These are phyloP conservation scores for Pichia kluyveri DNA, from an alignment of 805 yeast genomes.

Conservation along the genomic window DNA sequence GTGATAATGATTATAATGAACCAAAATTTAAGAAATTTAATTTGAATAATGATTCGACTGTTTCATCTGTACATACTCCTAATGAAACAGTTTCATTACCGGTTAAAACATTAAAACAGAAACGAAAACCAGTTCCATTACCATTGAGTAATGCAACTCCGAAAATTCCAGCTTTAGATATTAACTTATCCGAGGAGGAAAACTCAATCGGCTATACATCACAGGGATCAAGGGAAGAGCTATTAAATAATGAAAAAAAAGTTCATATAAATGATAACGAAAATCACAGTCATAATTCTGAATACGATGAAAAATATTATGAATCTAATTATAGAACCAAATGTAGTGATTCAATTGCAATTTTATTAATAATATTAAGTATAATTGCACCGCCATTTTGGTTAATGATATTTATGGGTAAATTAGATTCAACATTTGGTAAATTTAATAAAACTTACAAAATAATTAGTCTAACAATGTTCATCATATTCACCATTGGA, in stretches of 20 bases:
- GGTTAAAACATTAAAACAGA: not conserved
- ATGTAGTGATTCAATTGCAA: constrained; percentile 1
- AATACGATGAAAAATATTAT: not conserved
- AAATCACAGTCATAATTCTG: too few species aligned
- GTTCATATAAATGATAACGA: too few species aligned
- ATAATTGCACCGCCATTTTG: constrained; percentile 24
- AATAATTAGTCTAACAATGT: constrained; percentile 14
- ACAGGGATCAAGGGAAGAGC: not conserved
- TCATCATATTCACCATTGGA: constrained; percentile 12
- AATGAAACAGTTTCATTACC: too few species aligned
- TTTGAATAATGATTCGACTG: constrained; percentile 1
- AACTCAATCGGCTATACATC: not conserved
- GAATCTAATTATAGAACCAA: not conserved
- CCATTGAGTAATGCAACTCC: not conserved
- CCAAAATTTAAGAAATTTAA: not conserved
- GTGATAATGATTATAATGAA: too few species aligned
- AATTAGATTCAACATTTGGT: constrained; percentile 20
- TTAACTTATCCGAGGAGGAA: not conserved
- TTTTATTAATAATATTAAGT: constrained; percentile 14
- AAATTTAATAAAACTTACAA: constrained; percentile 16
- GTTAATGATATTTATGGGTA: constrained; percentile 21
- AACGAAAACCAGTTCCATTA: not conserved
- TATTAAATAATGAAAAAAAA: not conserved
- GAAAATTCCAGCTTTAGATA: not conserved
- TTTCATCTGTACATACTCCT: too few species aligned